Evolutionary conservation across 2,329 filamentous ascomycete genomes (phyloP).

Genomic region (Neonectria magnoliae): DNA sequence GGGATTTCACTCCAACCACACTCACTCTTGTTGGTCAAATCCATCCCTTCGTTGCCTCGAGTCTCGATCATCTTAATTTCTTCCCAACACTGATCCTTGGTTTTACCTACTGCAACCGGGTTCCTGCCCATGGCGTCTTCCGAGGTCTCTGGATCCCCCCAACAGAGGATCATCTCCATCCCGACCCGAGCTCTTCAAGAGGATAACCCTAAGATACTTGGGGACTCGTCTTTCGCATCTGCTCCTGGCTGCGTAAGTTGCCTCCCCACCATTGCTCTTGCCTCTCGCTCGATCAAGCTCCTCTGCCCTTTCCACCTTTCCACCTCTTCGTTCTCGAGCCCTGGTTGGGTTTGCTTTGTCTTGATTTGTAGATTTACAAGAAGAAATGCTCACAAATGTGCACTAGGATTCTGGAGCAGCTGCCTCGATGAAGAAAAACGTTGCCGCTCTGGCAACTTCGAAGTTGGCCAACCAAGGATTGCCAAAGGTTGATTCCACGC

Average conservation of each 20-base stretch:
- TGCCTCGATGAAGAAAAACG: slow-evolving; percentile 53
- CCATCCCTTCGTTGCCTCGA: slow-evolving; percentile 41
- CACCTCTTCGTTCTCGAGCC: neutral
- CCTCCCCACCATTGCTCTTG: neutral
- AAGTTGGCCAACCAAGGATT: slow-evolving; percentile 65
- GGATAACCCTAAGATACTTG: slow-evolving; percentile 30
- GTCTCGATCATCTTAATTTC: slow-evolving; percentile 42
- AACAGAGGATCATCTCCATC: slow-evolving; percentile 37
- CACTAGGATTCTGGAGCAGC: slow-evolving; percentile 35
- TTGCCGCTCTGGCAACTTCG: slow-evolving; percentile 60
- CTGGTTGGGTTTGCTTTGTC: neutral
- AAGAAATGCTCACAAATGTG: slow-evolving; percentile 7
- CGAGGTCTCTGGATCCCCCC: slow-evolving; percentile 42
- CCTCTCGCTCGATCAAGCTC: neutral
- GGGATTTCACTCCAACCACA: slow-evolving; percentile 29
- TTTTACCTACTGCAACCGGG: slow-evolving; percentile 6
- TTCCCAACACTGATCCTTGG: slow-evolving; percentile 15
- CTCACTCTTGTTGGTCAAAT: slow-evolving; percentile 45
- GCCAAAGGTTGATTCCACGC: slow-evolving; percentile 57
- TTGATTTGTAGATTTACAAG: neutral
- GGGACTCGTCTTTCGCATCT: slow-evolving; percentile 26
- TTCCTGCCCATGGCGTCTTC: slow-evolving; percentile 44
- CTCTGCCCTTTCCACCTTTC: neutral
- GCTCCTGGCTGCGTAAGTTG: slow-evolving; percentile 33
- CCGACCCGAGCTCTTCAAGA: slow-evolving; percentile 32